Percentiles rank a stretch among this genome's conserved stretches.
Evolutionary conservation across 2,329 filamentous ascomycete genomes (phyloP).

Genomic region (Zymoseptoria passerinii): DNA sequence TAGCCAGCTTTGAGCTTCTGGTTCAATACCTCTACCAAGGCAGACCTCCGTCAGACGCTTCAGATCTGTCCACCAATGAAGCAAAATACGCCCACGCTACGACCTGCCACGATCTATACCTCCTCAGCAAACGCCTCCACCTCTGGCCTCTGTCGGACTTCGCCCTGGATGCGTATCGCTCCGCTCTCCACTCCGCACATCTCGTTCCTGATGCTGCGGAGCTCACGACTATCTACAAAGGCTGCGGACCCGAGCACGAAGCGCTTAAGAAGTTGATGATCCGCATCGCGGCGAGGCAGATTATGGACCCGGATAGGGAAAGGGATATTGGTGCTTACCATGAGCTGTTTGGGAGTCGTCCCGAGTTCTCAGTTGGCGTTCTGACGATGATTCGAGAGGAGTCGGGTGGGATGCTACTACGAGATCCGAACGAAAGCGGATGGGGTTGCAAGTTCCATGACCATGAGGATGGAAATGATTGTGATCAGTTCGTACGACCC

Average conservation of each 20-base stretch:
- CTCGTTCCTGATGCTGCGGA: constrained; percentile 48
- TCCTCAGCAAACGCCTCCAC: constrained; percentile 45
- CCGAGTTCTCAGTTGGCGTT: constrained; percentile 47
- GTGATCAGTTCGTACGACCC: not conserved
- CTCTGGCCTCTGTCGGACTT: constrained; percentile 45
- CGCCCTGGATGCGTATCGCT: constrained; percentile 48
- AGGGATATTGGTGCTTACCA: constrained; percentile 44
- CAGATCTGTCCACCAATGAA: constrained; percentile 35
- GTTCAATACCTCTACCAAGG: constrained; percentile 52
- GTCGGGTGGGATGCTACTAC: constrained; percentile 43
- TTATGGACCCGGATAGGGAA: constrained; percentile 47
- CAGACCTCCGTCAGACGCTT: constrained; percentile 40
- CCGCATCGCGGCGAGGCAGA: constrained; percentile 48
- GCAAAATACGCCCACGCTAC: constrained; percentile 48
- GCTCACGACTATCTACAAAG: constrained; percentile 46
- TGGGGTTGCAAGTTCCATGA: constrained; percentile 45
- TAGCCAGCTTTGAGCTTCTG: constrained; percentile 45
- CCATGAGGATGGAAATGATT: constrained; percentile 32
- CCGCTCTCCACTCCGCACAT: constrained; percentile 41
- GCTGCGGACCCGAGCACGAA: constrained; percentile 33
- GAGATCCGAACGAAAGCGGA: constrained; percentile 41
- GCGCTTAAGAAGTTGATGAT: constrained; percentile 45
- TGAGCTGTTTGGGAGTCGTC: constrained; percentile 41
- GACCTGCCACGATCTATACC: constrained; percentile 45
- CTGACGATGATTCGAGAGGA: constrained; percentile 44